These are phyloP conservation scores for Microdochium nivale DNA, from an alignment of 2,329 filamentous ascomycete genomes.

Conservation along the genomic window DNA sequence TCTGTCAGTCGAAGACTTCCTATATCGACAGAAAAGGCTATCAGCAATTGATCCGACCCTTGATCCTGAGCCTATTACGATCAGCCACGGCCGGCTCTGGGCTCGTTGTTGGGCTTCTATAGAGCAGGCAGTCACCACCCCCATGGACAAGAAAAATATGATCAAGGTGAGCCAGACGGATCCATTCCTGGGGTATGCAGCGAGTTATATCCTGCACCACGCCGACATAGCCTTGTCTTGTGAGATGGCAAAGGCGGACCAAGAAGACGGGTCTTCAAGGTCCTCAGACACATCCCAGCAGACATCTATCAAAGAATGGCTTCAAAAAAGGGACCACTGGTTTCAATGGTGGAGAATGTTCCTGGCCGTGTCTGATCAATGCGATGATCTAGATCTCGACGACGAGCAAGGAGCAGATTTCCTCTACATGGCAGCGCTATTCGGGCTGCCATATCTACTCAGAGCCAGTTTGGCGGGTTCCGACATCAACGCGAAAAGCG, in stretches of 20 bases:
- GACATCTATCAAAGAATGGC: neutral
- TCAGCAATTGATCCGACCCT: constrained; percentile 5
- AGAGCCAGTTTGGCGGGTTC: neutral
- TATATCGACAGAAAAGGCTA: constrained; percentile 6
- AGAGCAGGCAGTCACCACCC: neutral
- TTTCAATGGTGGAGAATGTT: too few species aligned
- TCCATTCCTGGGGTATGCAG: constrained; percentile 6
- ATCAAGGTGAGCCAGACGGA: neutral
- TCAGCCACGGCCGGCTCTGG: constrained; percentile 5
- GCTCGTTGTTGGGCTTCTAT: constrained; percentile 5
- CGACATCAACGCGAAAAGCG: neutral
- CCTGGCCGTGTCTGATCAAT: too few species aligned
- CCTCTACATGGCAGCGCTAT: neutral
- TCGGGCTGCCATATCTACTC: neutral
- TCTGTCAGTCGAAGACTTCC: constrained; percentile 7
- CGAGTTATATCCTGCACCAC: constrained; percentile 3
- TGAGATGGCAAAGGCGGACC: neutral
- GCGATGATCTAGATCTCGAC: too few species aligned
- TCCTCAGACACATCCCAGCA: neutral
- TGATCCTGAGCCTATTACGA: neutral
- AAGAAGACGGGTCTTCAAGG: too few species aligned
- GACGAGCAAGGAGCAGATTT: too few species aligned
- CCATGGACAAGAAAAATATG: too few species aligned
- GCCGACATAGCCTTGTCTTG: constrained; percentile 2
- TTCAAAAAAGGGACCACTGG: too few species aligned